Evolutionary conservation across 1,139 yeast genomes (phyloP), one percentile per base, ranked within the genome.

Genomic region (Candida freyschussii): DNA sequence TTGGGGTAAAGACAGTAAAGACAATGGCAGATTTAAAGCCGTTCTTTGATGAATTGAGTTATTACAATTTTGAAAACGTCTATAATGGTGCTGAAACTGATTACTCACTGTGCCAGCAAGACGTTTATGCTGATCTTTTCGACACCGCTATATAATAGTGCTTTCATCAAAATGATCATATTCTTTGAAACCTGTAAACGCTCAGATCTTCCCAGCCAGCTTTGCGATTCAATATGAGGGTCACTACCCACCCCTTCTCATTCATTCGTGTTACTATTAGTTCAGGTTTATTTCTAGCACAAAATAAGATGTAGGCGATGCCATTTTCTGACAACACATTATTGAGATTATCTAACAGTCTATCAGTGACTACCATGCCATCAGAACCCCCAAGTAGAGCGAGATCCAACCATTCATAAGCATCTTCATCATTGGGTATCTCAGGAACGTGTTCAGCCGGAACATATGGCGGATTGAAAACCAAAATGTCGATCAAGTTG

Each of bases 151-250:
- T 32, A n/a, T 17, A 14, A 13, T 33, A 17, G 23, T 24, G 6
- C 6, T 7, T 14, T 20, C 6, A 13, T 17, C 16, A n/a, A 19
- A n/a, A 20, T 6, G 16, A 24, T 29, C n/a, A 26, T 11, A 7
- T 12, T 37, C 45, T 63, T 10, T 40, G 51, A 42, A 80, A 78
- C 41, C 71, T 65, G 53, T 78, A 68, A 11, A 91, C 80, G 40
- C 85, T 73, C 23, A 91, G 63, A n/a, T 83, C 91, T 57, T 91
- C 98, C 96, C 96, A 86, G 0, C 97, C 97, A 0, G 96, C 96
- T 49, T 83, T 84, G 35, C 96, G 65, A 33, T 68, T 65, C 7
- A 75, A 67, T 2, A 83, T 63, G 15, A 59, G 45, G 6, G 63
- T 62, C 0, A 72, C 75, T 0, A 36, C 36, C 93, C 94, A 85